Percentiles rank a stretch among this genome's conserved stretches.
These are phyloP conservation scores for Aspergillus novoparasiticus DNA, from an alignment of 2,329 filamentous ascomycete genomes.

Conservation along the genomic window DNA sequence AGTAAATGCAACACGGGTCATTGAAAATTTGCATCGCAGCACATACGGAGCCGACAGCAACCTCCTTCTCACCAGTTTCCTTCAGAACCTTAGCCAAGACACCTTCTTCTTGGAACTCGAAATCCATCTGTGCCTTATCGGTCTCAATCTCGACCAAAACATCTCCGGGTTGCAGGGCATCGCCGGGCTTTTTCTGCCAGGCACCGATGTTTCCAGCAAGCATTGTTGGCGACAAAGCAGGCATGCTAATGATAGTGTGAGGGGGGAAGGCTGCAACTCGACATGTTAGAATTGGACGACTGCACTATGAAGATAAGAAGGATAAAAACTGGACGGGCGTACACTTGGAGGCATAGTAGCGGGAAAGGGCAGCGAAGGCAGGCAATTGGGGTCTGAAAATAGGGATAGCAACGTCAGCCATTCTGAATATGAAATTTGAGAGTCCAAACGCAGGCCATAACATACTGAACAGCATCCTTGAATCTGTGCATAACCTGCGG, in stretches of 20 bases:
- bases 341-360: constrained; percentile 73
- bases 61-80: constrained; percentile 89
- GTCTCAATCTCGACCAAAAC: constrained; percentile 98
- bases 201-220: constrained; percentile 91
- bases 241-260: constrained; percentile 96
- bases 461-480: constrained; percentile 46
- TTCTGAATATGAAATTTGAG: background rate
- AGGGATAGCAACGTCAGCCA: constrained; percentile 22
- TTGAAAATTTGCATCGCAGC: constrained; percentile 22
- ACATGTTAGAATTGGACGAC: constrained; percentile 21
- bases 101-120: constrained; percentile 98
- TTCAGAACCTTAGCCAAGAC: constrained; percentile 92
- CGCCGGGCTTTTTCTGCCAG: constrained; percentile 97
- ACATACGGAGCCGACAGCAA: constrained; percentile 91
- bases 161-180: constrained; percentile 84
- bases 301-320: background rate
- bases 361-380: constrained; percentile 61
- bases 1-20: constrained; percentile 16
- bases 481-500: constrained; percentile 48
- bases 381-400: constrained; percentile 48
- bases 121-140: constrained; percentile 99
- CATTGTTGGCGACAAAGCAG: constrained; percentile 97
- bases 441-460: constrained; percentile 7
- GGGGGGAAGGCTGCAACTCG: constrained; percentile 76
- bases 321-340: constrained; percentile 31